Evolutionary conservation across 2,329 filamentous ascomycete genomes (phyloP).

Genomic region (Fusarium sp.): DNA sequence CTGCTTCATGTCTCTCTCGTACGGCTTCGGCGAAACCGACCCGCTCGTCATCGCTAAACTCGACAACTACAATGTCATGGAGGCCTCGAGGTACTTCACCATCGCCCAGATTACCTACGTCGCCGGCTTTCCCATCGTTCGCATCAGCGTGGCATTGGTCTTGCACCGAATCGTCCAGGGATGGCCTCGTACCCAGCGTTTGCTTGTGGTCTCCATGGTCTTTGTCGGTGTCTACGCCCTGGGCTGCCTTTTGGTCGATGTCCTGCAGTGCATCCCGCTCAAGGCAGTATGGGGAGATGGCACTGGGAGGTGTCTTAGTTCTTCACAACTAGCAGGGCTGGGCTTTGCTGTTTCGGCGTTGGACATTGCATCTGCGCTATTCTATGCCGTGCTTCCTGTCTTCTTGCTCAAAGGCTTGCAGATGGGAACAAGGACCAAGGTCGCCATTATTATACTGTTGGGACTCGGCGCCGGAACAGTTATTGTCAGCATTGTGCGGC

Average conservation of each 20-base stretch:
- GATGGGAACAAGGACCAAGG: neutral
- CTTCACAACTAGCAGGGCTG: neutral
- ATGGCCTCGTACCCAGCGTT: neutral
- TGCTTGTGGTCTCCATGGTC: neutral
- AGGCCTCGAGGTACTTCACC: neutral
- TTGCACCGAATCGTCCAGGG: neutral
- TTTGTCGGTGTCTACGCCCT: neutral
- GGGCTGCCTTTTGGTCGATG: neutral
- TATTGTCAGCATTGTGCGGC: neutral
- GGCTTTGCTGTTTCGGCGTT: neutral
- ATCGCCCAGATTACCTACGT: neutral
- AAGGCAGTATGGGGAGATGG: neutral
- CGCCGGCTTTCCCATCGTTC: neutral
- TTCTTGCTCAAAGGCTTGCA: neutral
- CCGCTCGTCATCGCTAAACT: neutral
- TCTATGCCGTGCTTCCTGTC: neutral
- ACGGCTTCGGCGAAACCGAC: neutral
- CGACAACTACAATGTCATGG: slow-evolving; percentile 1
- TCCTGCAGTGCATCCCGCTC: neutral
- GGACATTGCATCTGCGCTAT: neutral
- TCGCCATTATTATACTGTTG: neutral
- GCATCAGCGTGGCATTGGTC: neutral
- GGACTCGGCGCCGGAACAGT: neutral
- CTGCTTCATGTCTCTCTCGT: neutral
- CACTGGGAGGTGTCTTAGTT: neutral